These are phyloP conservation scores for Boletellus ananas DNA, from an alignment of 768 basidiomycete genomes.

Conservation along the genomic window DNA sequence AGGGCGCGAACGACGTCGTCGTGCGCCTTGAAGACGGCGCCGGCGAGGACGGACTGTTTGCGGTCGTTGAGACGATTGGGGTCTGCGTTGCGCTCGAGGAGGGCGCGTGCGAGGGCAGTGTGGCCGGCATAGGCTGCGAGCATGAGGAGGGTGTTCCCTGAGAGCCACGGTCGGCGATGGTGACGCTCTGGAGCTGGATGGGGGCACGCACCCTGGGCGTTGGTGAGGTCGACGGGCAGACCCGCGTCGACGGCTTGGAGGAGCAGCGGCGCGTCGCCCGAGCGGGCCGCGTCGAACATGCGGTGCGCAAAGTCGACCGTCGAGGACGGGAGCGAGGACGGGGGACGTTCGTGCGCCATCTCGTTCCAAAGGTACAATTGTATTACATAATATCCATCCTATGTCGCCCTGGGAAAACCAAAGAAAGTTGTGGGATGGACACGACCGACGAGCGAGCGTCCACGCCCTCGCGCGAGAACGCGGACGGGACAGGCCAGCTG, in stretches of 20 bases:
- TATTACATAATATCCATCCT: too few species aligned
- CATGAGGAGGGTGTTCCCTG: constrained; percentile 80
- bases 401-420: too few species aligned
- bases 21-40: constrained; percentile 73
- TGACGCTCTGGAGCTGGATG: background rate
- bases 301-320: constrained; percentile 54
- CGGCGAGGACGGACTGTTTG: constrained; percentile 70
- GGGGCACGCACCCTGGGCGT: constrained; percentile 52
- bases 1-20: constrained; percentile 60
- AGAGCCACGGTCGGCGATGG: background rate
- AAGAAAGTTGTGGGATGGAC: constrained; percentile 4
- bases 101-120: constrained; percentile 44
- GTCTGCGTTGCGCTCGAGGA: constrained; percentile 58
- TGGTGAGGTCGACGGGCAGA: constrained; percentile 68
- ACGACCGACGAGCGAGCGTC: constrained; percentile 13
- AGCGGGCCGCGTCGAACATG: constrained; percentile 73
- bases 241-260: constrained; percentile 63
- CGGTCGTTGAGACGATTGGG: constrained; percentile 68
- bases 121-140: constrained; percentile 73
- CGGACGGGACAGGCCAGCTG: background rate
- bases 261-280: constrained; percentile 50
- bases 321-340: constrained; percentile 29
- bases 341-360: too few species aligned
- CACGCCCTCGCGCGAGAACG: constrained; percentile 1
- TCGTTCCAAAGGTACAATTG: too few species aligned